Evolutionary conservation across 2,329 filamentous ascomycete species (phyloP), one percentile per base, ranked within the genome.

Genomic region (Talaromyces sp.): DNA sequence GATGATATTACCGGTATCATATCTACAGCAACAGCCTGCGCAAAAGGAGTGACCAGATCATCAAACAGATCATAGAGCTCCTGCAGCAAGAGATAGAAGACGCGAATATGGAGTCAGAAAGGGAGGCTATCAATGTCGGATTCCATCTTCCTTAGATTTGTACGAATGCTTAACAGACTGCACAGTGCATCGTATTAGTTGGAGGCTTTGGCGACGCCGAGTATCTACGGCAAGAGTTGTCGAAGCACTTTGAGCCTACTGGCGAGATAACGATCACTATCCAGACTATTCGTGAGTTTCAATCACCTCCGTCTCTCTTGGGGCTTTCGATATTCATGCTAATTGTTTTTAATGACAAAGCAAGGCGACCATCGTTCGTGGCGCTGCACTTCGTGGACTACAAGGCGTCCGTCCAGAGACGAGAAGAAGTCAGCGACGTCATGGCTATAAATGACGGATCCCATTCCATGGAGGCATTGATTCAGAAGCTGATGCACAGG

Each of bases 171-270:
- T 44, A 35, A 54, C n/a, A 9, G 12, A 54, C n/a, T 31, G 42
- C 18, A 44, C 9, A 67, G 65, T 58, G 42, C 39, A 65, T 65
- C 31, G 64, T 66, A 37, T 59, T 66, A 21, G 63, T 65, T 12
- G 65, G 63, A 14, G 65, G 63, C 7, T 65, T 66, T 42, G 65
- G 63, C 5, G 63, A 65, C 44, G 65, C 65, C 14, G 60, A 65
- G 44, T 66, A 66, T 33, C 57, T 66, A 16, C 48, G 62, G 18
- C 59, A 60, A 25, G 52, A 28, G 5, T 44, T 66, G n/a, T 18
- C 23, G 21, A 25, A 57, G 42, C 28, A 37, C 21, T 65, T 33
- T n/a, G 48, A 54, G 48, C 23, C 23, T n/a, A n/a, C 31, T 28
- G 12, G 31, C 12, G 9, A 18, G 42, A 54, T 54, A 54, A 54